These are phyloP conservation scores for Torulaspora globosa DNA, from an alignment of 1,139 yeast genomes.

Conservation along the genomic window DNA sequence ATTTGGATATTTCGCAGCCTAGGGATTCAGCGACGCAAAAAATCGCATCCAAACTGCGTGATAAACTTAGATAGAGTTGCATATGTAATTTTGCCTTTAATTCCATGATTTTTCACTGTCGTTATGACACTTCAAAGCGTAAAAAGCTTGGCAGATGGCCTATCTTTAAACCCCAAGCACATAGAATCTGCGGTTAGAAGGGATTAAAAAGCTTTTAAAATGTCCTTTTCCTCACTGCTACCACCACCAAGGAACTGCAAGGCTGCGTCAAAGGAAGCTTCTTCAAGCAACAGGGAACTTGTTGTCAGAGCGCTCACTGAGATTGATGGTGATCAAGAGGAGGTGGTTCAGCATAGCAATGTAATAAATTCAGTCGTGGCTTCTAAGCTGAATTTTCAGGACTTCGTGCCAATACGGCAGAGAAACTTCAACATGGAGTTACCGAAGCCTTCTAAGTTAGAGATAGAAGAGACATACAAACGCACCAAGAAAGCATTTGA, in stretches of 20 bases:
- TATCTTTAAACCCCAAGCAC: background rate
- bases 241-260: conserved; percentile 26
- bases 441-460: conserved; percentile 43
- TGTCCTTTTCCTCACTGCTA: conserved; percentile 28
- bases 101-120: background rate
- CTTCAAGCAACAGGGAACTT: conserved; percentile 4
- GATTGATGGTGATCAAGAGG: conserved; percentile 5
- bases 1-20: conserved; percentile 16
- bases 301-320: conserved; percentile 11
- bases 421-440: conserved; percentile 37
- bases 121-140: background rate
- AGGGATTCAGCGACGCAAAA: conserved; percentile 22
- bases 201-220: background rate
- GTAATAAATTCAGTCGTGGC: conserved; percentile 13
- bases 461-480: conserved; percentile 40
- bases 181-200: background rate
- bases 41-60: conserved; percentile 30
- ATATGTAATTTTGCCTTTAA: background rate
- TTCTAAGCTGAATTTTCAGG: conserved; percentile 33
- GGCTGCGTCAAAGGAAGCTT: background rate
- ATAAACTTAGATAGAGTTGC: conserved; percentile 25
- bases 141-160: background rate
- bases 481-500: conserved; percentile 49
- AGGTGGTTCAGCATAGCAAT: background rate
- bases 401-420: conserved; percentile 48